Evolutionary conservation across 2,329 filamentous ascomycete genomes (phyloP).

Genomic region (Dactylellina parvicollis): DNA sequence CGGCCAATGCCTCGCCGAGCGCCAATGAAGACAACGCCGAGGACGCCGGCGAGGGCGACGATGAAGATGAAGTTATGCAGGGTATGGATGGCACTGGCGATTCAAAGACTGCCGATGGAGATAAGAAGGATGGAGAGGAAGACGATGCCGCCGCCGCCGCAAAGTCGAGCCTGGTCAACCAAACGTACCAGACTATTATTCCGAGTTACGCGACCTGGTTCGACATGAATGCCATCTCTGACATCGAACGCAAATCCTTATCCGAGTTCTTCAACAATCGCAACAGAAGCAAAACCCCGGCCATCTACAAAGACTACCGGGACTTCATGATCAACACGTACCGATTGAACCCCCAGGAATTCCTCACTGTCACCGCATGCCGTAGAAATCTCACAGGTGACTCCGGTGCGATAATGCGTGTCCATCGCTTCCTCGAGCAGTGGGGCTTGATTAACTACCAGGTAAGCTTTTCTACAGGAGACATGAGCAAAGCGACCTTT

Average conservation of each 20-base stretch:
- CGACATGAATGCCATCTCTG: constrained; percentile 92
- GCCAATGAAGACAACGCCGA: constrained; percentile 49
- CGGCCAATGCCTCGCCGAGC: constrained; percentile 50
- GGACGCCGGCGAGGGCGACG: constrained; percentile 54
- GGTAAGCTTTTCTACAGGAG: constrained; percentile 66
- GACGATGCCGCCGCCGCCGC: constrained; percentile 74
- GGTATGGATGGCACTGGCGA: constrained; percentile 65
- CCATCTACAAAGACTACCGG: constrained; percentile 98
- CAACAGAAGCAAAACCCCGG: constrained; percentile 96
- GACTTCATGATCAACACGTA: constrained; percentile 99
- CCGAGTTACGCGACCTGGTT: constrained; percentile 99
- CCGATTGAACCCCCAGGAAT: constrained; percentile 92
- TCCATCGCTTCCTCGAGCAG: constrained; percentile 96
- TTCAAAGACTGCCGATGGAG: constrained; percentile 63
- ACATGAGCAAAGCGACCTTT: neutral
- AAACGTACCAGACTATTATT: constrained; percentile 94
- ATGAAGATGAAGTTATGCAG: constrained; percentile 61
- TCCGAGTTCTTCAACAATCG: constrained; percentile 98
- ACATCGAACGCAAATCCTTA: constrained; percentile 90
- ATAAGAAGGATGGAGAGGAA: constrained; percentile 63
- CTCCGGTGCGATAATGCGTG: constrained; percentile 98
- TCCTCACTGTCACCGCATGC: constrained; percentile 95
- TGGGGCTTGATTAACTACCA: constrained; percentile 99
- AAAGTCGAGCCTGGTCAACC: constrained; percentile 87
- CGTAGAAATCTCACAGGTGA: constrained; percentile 93